Evolutionary conservation across 139 green algal genomes (phyloP), one percentile per base, ranked within the genome.

Genomic region (Edaphochlamys debaryana): DNA sequence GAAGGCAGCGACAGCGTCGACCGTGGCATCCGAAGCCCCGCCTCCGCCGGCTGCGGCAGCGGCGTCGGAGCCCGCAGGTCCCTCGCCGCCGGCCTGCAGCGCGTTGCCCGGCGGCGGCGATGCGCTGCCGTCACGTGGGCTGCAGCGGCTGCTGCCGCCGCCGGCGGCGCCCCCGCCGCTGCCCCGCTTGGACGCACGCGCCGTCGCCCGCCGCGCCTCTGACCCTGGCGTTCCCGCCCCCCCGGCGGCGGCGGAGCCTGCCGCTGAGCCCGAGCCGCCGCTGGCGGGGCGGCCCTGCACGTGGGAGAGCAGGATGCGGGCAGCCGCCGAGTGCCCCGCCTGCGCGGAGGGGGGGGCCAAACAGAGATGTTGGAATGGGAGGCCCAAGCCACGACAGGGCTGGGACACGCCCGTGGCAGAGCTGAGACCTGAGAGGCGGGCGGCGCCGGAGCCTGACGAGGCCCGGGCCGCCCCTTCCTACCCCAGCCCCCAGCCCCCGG

Each of bases 291-390:
- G 52, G 4, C 56, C 54, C 40, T 82, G 76, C 13, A 82, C 76
- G 76, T 82, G 58, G 34, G 76, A 82, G n/a, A 82, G 41, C 11
- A 82, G 42, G 76, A 82, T 82, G 58, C 76, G 67, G 15, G 76
- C 76, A 0, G 76, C 76, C 8, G 76, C 76, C 30, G 76, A 82
- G 60, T 82, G 76, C 0, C 76, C 76, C 7, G 76, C 76, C 76
- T 82, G 41, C 45, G 22, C 27, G 40, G 62, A 4, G 56, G 11
- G 27, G 6, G 56, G 56, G 56, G 56, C 17, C 17, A 5, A 66
- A n/a, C 9, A n/a, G 27, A n/a, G 62, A 68, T 41, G 23, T 29
- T 29, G 54, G 54, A 5, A 63, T 9, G 54, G 13, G 6, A 63
- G 20, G 11, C 48, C 9, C 48, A 9, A 54, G 11, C 48, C 48